phyloP scores from a whole-genome alignment of 176 grass and related monocot species.

The Oryza glaberrima region DNA sequence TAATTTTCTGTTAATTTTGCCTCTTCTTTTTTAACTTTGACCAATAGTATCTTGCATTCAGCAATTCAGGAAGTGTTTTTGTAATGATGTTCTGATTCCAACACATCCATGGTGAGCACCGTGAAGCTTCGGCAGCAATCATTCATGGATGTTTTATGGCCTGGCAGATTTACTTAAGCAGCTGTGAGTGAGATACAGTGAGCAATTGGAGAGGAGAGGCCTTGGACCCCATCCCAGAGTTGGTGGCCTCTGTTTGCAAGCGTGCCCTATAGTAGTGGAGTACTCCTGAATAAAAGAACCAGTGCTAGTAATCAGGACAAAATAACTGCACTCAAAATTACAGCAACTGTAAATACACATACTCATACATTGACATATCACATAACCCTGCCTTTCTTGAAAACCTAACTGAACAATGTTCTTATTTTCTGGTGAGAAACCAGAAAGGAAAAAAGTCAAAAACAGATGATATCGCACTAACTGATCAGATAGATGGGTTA shows the following conservation, averaged over 20 bases:
- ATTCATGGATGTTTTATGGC: background rate
- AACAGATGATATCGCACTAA: background rate
- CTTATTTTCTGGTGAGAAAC: background rate
- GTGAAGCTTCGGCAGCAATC: background rate
- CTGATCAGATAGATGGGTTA: background rate
- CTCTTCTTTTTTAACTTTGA: background rate
- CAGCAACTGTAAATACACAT: background rate
- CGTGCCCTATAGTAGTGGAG: background rate
- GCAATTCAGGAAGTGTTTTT: background rate
- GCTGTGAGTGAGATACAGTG: background rate
- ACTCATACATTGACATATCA: background rate
- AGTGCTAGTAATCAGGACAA: background rate
- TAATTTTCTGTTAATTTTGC: background rate
- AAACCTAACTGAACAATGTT: background rate
- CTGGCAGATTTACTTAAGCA: constrained; percentile 3
- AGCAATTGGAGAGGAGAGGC: background rate
- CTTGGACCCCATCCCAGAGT: background rate
- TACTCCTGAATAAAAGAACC: background rate
- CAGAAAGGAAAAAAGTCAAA: background rate
- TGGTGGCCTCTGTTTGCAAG: background rate
- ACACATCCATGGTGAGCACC: background rate
- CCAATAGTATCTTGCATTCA: background rate
- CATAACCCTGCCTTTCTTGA: background rate
- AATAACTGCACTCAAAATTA: background rate
- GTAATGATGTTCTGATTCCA: background rate